A percentile compares a stretch with the other conserved stretches of the same genome.
These are phyloP conservation scores for Micractinium conductrix DNA, from an alignment of 139 green algal genomes.

Conservation along the genomic window DNA sequence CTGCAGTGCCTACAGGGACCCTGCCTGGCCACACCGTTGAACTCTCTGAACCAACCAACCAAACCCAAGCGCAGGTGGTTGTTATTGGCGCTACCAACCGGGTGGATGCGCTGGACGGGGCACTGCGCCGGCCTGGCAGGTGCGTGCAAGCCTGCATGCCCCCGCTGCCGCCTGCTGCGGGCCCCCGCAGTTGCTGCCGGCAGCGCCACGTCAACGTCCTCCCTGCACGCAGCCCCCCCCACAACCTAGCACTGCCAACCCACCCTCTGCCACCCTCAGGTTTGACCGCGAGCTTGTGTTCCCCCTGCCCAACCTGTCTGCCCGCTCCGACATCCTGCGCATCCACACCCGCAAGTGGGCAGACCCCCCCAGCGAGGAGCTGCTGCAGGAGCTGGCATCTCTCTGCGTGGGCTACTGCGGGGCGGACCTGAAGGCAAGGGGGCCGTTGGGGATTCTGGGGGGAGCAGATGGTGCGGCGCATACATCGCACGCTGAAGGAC, in stretches of 20 bases:
- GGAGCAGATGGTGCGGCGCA: too few species aligned
- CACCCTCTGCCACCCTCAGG: constrained; percentile 20
- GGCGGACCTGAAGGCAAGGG: constrained; percentile 94
- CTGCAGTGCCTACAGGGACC: too few species aligned
- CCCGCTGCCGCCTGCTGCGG: too few species aligned
- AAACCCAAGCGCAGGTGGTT: constrained; percentile 70
- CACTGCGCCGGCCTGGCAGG: constrained; percentile 71
- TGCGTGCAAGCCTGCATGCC: neutral
- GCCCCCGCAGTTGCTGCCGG: too few species aligned
- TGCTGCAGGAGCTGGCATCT: constrained; percentile 77
- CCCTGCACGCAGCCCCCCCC: neutral
- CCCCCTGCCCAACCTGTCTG: constrained; percentile 68
- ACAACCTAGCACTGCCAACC: neutral
- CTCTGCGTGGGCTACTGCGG: constrained; percentile 90
- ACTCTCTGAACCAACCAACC: too few species aligned
- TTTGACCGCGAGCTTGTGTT: constrained; percentile 88
- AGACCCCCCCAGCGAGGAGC: constrained; percentile 53
- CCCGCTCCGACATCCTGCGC: constrained; percentile 82
- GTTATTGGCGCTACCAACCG: constrained; percentile 84
- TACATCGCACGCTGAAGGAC: too few species aligned
- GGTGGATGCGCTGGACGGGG: constrained; percentile 79
- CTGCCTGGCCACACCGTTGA: too few species aligned
- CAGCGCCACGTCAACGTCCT: neutral
- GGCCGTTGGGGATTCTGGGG: too few species aligned
- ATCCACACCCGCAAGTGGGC: constrained; percentile 93